These are phyloP conservation scores for Camptophora hylomeconis DNA, from an alignment of 2,329 filamentous ascomycete genomes.

Conservation along the genomic window DNA sequence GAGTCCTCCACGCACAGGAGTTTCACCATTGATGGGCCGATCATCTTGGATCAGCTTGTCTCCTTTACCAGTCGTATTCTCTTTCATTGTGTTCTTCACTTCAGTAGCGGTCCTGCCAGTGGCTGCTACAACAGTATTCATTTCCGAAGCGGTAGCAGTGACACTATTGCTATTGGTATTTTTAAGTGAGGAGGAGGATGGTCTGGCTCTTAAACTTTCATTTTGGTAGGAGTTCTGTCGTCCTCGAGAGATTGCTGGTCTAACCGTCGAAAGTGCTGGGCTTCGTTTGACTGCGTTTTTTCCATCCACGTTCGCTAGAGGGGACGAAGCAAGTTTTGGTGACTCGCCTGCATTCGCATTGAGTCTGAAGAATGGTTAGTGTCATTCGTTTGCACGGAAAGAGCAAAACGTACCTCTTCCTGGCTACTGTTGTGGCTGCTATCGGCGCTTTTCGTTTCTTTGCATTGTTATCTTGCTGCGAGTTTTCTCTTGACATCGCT, in stretches of 20 bases:
- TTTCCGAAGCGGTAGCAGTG: constrained; percentile 20
- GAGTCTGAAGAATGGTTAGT: constrained; percentile 12
- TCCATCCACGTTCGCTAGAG: constrained; percentile 53
- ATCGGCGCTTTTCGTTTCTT: constrained; percentile 22
- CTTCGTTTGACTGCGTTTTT: constrained; percentile 46
- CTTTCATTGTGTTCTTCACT: constrained; percentile 40
- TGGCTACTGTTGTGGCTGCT: constrained; percentile 24
- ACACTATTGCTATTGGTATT: constrained; percentile 47
- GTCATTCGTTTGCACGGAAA: not conserved
- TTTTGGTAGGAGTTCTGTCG: constrained; percentile 62
- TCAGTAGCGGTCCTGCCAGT: constrained; percentile 32
- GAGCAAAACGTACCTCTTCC: constrained; percentile 54
- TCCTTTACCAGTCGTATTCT: constrained; percentile 24
- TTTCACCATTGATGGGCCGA: constrained; percentile 28
- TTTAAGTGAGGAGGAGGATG: constrained; percentile 47
- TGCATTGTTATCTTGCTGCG: constrained; percentile 16
- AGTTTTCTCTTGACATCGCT: constrained; percentile 17
- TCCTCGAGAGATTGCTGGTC: constrained; percentile 56
- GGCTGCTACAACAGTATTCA: constrained; percentile 12
- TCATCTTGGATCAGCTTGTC: constrained; percentile 26
- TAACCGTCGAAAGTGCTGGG: constrained; percentile 46
- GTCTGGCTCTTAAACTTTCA: constrained; percentile 21
- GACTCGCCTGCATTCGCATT: constrained; percentile 42
- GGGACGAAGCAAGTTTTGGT: constrained; percentile 61
- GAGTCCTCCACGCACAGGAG: constrained; percentile 20